Percentiles rank a stretch among this genome's conserved stretches.
Evolutionary conservation across 345 rosid genomes (phyloP).

Genomic region (Durio zibethinus): DNA sequence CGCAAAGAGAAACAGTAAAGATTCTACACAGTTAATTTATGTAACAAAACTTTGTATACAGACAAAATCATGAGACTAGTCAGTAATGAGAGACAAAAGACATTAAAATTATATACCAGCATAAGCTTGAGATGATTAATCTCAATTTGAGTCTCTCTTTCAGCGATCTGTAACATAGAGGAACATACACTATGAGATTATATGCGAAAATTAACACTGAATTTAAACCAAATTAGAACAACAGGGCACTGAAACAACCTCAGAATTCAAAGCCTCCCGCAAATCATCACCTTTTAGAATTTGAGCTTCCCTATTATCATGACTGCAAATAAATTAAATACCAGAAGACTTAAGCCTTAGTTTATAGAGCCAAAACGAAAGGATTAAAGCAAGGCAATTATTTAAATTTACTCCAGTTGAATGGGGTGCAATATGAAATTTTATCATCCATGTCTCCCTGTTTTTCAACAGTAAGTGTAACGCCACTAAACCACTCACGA

Average conservation of each 20-base stretch:
- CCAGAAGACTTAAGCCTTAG: neutral
- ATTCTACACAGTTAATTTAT: neutral
- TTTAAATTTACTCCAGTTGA: neutral
- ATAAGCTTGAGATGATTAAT: conserved; percentile 58
- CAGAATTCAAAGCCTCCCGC: conserved; percentile 39
- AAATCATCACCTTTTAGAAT: conserved; percentile 24
- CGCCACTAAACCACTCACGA: neutral
- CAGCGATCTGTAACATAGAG: conserved; percentile 40
- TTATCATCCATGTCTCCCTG: neutral
- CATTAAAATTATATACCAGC: conserved; percentile 58
- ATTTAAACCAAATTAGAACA: neutral
- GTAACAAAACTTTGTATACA: conserved; percentile 1
- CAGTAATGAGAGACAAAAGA: neutral
- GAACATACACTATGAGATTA: conserved; percentile 22
- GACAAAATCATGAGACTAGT: conserved; percentile 12
- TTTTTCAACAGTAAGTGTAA: neutral
- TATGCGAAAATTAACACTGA: conserved; percentile 10
- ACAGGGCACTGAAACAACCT: conserved; percentile 35
- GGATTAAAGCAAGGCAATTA: neutral
- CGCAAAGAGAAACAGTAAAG: conserved; percentile 21
- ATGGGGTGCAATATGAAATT: neutral
- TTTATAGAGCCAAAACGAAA: neutral
- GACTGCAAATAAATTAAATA: conserved; percentile 33
- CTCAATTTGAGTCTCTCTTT: conserved; percentile 49
- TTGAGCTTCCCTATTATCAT: conserved; percentile 26